Conservation (phyloP, 2,329 filamentous ascomycete genomes). For the Thermoascus crustaceus region DNA sequence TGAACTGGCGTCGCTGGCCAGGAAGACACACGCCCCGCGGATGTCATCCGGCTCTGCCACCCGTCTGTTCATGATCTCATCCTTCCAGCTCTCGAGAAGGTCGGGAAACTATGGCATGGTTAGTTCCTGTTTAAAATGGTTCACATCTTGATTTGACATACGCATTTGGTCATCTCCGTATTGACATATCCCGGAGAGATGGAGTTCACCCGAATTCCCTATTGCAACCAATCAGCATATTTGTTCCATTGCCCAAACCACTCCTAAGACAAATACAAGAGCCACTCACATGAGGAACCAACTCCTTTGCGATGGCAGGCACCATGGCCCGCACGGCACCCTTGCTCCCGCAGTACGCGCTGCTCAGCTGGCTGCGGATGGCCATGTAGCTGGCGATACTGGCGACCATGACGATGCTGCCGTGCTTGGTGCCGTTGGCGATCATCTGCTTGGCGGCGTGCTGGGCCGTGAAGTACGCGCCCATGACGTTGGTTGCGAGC, state of each 20-base stretch:
- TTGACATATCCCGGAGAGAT: conserved; percentile 35
- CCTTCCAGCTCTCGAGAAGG: conserved; percentile 42
- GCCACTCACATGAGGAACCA: conserved; percentile 27
- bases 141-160: conserved; percentile 11
- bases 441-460: conserved; percentile 46
- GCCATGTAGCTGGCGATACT: conserved; percentile 48
- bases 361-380: conserved; percentile 41
- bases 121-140: too few relatives aligned
- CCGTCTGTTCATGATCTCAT: conserved; percentile 41
- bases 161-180: conserved; percentile 27
- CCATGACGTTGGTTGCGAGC: conserved; percentile 37
- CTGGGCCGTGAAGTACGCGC: conserved; percentile 41
- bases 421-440: conserved; percentile 41
- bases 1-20: conserved; percentile 42
- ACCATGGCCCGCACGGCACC: conserved; percentile 42
- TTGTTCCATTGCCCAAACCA: conserved; percentile 3
- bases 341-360: conserved; percentile 42
- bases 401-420: conserved; percentile 47
- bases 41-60: conserved; percentile 45
- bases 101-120: conserved; percentile 33
- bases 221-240: conserved; percentile 6
- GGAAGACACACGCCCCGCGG: conserved; percentile 41
- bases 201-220: conserved; percentile 37
- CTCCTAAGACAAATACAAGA: neutral
- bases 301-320: conserved; percentile 40